Evolutionary conservation across 2,329 filamentous ascomycete genomes (phyloP).

Genomic region (Cladobotryum protrusum): DNA sequence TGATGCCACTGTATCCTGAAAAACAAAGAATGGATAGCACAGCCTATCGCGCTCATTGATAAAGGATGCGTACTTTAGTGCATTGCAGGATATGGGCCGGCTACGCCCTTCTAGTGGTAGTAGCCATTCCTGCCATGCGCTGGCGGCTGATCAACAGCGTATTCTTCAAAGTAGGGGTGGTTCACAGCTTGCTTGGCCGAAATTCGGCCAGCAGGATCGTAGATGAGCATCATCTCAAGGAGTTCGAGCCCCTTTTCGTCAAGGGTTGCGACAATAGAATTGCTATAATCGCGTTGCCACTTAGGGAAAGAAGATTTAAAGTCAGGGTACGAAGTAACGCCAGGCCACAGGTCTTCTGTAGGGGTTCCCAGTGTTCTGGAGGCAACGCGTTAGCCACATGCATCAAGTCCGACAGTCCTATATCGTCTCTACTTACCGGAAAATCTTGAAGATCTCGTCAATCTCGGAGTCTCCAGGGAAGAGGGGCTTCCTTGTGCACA

Average conservation of each 20-base stretch:
- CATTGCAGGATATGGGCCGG: slow-evolving; percentile 18
- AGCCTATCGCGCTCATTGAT: neutral
- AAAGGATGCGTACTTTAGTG: slow-evolving; percentile 11
- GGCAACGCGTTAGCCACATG: neutral
- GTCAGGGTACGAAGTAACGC: slow-evolving; percentile 89
- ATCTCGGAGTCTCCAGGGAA: slow-evolving; percentile 81
- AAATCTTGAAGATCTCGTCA: slow-evolving; percentile 47
- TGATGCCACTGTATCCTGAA: slow-evolving; percentile 17
- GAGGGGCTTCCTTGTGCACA: slow-evolving; percentile 88
- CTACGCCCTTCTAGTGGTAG: slow-evolving; percentile 28
- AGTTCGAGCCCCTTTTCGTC: slow-evolving; percentile 67
- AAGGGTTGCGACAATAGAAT: slow-evolving; percentile 63
- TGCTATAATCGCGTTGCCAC: slow-evolving; percentile 67
- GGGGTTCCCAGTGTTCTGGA: slow-evolving; percentile 72
- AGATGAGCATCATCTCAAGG: slow-evolving; percentile 67
- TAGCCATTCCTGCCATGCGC: slow-evolving; percentile 28
- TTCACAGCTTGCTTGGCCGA: slow-evolving; percentile 82
- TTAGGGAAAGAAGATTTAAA: slow-evolving; percentile 91
- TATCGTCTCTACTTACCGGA: slow-evolving; percentile 54
- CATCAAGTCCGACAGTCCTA: slow-evolving; percentile 8
- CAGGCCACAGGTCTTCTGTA: slow-evolving; percentile 75
- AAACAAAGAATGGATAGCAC: slow-evolving; percentile 6
- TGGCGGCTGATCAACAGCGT: slow-evolving; percentile 24
- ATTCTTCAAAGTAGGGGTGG: slow-evolving; percentile 70
- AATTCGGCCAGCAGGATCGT: slow-evolving; percentile 79